A percentile compares a stretch with the other conserved stretches of the same genome.
These are phyloP conservation scores for Wickerhamiella azymoides DNA, from an alignment of 805 yeast species.

Conservation along the genomic window DNA sequence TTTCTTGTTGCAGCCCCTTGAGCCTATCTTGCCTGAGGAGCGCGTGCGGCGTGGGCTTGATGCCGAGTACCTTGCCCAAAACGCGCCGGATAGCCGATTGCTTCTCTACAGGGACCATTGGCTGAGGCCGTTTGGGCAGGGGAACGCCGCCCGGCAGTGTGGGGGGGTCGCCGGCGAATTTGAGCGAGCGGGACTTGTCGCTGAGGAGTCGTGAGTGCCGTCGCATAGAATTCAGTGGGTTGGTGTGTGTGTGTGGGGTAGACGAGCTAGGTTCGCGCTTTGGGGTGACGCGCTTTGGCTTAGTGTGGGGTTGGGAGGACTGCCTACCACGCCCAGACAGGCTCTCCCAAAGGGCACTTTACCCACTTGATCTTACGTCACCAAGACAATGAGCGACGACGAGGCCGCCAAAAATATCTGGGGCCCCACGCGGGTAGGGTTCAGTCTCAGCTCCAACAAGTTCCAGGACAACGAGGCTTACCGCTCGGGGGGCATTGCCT, in stretches of 20 bases:
- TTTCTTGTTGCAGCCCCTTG: constrained; percentile 1
- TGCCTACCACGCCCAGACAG: too few species aligned
- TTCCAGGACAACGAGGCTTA: constrained; percentile 15
- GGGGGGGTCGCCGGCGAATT: not conserved
- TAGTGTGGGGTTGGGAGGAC: too few species aligned
- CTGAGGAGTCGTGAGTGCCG: not conserved
- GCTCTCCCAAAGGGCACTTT: too few species aligned
- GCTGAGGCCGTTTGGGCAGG: constrained; percentile 9
- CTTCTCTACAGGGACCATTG: constrained; percentile 9
- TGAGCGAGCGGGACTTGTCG: not conserved
- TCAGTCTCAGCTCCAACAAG: constrained; percentile 5
- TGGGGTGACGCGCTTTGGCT: too few species aligned
- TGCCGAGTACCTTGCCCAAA: constrained; percentile 9
- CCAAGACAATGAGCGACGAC: constrained; percentile 8
- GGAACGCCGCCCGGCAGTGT: constrained; percentile 5
- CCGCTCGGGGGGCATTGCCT: constrained; percentile 18
- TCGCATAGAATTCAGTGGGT: not conserved
- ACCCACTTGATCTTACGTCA: too few species aligned
- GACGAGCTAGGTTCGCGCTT: too few species aligned
- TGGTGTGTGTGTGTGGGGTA: not conserved
- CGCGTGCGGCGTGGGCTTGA: not conserved
- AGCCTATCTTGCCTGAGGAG: constrained; percentile 1
- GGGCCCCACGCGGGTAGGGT: constrained; percentile 8
- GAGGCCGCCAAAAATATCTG: constrained; percentile 5
- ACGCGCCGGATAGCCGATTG: constrained; percentile 6